Percentiles rank a stretch among this genome's conserved stretches.
These are phyloP conservation scores for Dactylis glomerata DNA, from an alignment of 176 grass and related monocot species.

Conservation along the genomic window DNA sequence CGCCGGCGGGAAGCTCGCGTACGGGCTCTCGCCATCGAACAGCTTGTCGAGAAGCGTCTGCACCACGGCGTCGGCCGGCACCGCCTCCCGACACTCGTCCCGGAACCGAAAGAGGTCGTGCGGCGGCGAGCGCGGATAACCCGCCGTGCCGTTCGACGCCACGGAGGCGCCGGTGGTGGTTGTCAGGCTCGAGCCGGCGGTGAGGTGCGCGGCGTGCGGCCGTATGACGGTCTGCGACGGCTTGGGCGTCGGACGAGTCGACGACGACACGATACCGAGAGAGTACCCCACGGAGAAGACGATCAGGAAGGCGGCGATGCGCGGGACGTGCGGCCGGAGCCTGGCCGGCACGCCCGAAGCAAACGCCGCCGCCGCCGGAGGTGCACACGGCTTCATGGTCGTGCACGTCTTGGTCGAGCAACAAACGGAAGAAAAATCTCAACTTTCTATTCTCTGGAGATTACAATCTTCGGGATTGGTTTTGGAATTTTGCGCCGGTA, in stretches of 20 bases:
- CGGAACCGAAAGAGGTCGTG: constrained; percentile 78
- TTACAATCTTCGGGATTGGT: neutral
- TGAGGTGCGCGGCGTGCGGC: constrained; percentile 28
- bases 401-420: neutral
- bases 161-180: neutral
- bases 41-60: constrained; percentile 51
- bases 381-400: constrained; percentile 50
- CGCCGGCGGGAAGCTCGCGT: constrained; percentile 53
- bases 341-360: neutral
- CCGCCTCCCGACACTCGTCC: constrained; percentile 47
- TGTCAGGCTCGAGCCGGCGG: neutral
- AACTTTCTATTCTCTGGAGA: neutral
- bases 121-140: constrained; percentile 26
- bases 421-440: neutral
- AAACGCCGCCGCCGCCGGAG: neutral
- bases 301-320: constrained; percentile 41
- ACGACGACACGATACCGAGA: constrained; percentile 59
- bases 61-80: constrained; percentile 44
- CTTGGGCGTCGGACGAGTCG: constrained; percentile 22
- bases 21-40: constrained; percentile 80
- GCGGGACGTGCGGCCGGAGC: constrained; percentile 42
- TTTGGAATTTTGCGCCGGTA: neutral
- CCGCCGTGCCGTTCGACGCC: neutral
- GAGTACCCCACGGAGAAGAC: constrained; percentile 77
- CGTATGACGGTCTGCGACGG: constrained; percentile 30